phyloP scores from a whole-genome alignment of 2,329 filamentous ascomycete species.

The Fusarium sororula region DNA sequence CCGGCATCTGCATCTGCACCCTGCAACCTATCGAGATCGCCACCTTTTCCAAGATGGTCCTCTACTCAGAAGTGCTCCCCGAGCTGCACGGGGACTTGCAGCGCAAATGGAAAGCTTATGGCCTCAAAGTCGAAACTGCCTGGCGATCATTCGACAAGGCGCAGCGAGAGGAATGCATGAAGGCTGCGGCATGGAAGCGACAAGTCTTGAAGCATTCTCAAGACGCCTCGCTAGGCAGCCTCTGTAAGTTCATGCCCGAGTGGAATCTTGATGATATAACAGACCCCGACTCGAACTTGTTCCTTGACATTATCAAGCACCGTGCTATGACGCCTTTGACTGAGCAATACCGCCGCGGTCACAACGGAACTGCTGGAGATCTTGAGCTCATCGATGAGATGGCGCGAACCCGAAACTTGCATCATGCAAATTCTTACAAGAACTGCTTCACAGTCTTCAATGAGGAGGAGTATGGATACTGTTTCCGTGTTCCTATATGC shows the following conservation, averaged over 20 bases:
- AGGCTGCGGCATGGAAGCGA: conserved; percentile 46
- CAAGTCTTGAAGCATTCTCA: conserved; percentile 47
- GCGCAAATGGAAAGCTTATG: conserved; percentile 41
- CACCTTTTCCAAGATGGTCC: neutral
- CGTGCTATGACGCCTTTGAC: conserved; percentile 46
- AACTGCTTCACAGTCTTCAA: neutral
- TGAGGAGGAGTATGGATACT: neutral
- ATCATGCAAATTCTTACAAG: neutral
- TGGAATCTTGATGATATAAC: conserved; percentile 55
- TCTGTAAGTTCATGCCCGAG: conserved; percentile 54
- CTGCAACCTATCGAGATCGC: neutral
- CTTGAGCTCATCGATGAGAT: conserved; percentile 46
- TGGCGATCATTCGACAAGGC: conserved; percentile 51
- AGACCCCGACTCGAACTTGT: conserved; percentile 45
- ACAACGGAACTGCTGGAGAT: conserved; percentile 46
- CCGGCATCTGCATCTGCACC: neutral
- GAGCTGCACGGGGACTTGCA: neutral
- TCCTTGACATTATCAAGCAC: conserved; percentile 52
- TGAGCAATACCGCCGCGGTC: conserved; percentile 48
- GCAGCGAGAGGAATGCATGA: conserved; percentile 49
- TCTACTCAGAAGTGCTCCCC: neutral
- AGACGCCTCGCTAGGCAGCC: conserved; percentile 49
- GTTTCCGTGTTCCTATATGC: conserved; percentile 28
- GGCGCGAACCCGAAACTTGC: neutral
- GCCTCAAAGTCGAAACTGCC: conserved; percentile 45